Conservation (phyloP, 2,329 filamentous ascomycete genomes). For the Biscogniauxia marginata region DNA sequence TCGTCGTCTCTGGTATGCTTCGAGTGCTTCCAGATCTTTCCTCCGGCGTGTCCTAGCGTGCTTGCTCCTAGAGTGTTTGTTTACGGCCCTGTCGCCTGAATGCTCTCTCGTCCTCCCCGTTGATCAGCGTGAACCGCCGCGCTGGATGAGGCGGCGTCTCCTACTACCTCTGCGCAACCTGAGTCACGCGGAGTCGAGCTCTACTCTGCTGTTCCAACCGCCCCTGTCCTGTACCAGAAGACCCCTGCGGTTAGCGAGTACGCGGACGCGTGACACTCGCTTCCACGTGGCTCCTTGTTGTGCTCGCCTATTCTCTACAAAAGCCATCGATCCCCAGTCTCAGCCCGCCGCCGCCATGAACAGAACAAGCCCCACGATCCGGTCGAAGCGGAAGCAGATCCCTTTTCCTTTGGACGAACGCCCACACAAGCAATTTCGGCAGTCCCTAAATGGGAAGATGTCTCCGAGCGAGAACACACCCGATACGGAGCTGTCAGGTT, state of each 20-base stretch:
- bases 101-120: constrained; percentile 1
- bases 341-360: constrained; percentile 39
- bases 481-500: constrained; percentile 33
- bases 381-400: constrained; percentile 52
- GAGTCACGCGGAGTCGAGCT: constrained; percentile 14
- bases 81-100: constrained; percentile 7
- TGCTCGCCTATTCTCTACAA: not conserved
- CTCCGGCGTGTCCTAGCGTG: no score
- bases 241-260: constrained; percentile 1
- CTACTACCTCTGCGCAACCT: constrained; percentile 15
- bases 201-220: constrained; percentile 5
- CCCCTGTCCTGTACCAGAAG: constrained; percentile 3
- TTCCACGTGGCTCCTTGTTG: not conserved
- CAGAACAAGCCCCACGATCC: constrained; percentile 38
- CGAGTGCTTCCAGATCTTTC: no score
- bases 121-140: constrained; percentile 6
- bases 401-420: constrained; percentile 42
- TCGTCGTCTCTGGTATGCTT: constrained; percentile 1
- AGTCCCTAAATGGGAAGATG: constrained; percentile 46
- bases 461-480: constrained; percentile 51
- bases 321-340: not conserved
- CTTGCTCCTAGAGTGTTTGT: no score
- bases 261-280: not conserved
- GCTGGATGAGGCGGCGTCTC: constrained; percentile 20
- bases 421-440: constrained; percentile 42